A percentile compares a stretch with the other conserved stretches of the same genome.
Conservation (phyloP, 2,329 filamentous ascomycete species). For the Xylariomycetidae sp. region DNA sequence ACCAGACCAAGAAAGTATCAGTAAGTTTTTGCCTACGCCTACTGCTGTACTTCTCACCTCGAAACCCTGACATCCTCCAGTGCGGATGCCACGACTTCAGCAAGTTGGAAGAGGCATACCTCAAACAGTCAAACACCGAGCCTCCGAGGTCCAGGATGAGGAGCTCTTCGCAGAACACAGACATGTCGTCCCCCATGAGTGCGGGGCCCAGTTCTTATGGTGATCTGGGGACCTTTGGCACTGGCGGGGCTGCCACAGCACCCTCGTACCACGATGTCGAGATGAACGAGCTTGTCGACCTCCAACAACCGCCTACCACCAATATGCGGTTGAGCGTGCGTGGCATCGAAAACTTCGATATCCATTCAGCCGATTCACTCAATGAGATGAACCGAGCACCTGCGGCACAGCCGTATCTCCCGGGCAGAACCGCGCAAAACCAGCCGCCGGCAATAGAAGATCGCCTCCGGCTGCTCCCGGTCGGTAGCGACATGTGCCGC, state of each 20-base stretch:
- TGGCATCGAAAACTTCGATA: conserved; percentile 15
- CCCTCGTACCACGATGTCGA: conserved; percentile 12
- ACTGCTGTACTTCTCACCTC: no score
- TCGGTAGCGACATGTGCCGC: conserved; percentile 15
- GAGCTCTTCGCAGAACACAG: not conserved
- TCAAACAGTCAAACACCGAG: not conserved
- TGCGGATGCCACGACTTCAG: conserved; percentile 26
- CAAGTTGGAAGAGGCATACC: conserved; percentile 21
- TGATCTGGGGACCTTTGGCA: conserved; percentile 19
- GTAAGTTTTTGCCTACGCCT: conserved; percentile 16
- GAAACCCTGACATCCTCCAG: conserved; percentile 15
- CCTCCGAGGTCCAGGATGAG: not conserved
- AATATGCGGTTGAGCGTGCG: conserved; percentile 10
- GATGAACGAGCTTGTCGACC: conserved; percentile 9
- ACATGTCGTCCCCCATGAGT: conserved; percentile 1
- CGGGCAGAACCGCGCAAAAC: conserved; percentile 6
- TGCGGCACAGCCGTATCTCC: conserved; percentile 13
- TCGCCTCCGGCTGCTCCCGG: conserved; percentile 7
- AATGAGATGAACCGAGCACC: conserved; percentile 13
- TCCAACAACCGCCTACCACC: conserved; percentile 5
- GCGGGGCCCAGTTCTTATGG: conserved; percentile 2
- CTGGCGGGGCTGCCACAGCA: conserved; percentile 12
- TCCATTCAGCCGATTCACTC: conserved; percentile 13
- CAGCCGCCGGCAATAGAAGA: conserved; percentile 3
- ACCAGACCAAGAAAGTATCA: conserved; percentile 20